Percentiles rank a stretch among this genome's conserved stretches.
These are phyloP conservation scores for Cynanchum wilfordii DNA, from an alignment of 257 asterid species.

Conservation along the genomic window DNA sequence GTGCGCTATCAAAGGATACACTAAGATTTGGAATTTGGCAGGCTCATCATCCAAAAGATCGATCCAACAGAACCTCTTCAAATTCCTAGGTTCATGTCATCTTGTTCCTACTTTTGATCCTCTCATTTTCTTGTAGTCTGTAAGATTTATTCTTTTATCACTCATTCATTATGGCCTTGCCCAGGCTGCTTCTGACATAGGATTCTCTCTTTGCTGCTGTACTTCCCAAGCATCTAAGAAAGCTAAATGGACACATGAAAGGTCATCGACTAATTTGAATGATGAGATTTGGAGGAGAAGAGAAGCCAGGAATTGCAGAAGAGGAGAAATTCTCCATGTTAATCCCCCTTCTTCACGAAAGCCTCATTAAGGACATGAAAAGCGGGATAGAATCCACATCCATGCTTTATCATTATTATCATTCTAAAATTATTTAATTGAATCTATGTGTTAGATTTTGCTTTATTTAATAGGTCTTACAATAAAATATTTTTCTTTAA, in stretches of 20 bases:
- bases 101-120: not conserved
- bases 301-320: not conserved
- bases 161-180: not conserved
- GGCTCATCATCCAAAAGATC: not conserved
- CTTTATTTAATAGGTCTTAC: not conserved
- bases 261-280: not conserved
- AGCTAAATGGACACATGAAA: not conserved
- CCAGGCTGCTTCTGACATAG: not conserved
- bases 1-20: not conserved
- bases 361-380: not conserved
- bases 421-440: not conserved
- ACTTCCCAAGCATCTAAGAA: not conserved
- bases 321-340: not conserved
- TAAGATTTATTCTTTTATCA: not conserved
- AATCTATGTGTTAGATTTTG: not conserved
- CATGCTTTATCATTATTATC: not conserved
- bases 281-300: not conserved
- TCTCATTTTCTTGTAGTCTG: not conserved
- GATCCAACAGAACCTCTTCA: not conserved
- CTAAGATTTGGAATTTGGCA: not conserved
- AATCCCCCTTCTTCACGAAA: not conserved
- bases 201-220: not conserved
- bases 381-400: not conserved
- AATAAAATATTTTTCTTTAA: not conserved
- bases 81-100: not conserved